Evolutionary conservation across 1,139 yeast genomes (phyloP).

Genomic region (Pichia sp.): DNA sequence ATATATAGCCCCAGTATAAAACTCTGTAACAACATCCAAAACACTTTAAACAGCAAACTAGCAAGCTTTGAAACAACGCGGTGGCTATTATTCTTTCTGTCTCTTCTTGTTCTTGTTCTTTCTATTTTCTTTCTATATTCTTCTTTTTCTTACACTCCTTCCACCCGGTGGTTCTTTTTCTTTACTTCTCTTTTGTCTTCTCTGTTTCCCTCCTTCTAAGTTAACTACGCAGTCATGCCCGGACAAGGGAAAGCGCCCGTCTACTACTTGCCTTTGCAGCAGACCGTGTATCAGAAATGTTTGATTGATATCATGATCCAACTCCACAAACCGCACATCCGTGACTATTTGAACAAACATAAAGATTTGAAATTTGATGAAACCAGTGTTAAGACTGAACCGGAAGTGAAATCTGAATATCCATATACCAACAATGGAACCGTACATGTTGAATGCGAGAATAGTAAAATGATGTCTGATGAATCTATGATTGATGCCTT

Average conservation of each 20-base stretch:
- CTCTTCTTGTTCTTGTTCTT: too few relatives aligned
- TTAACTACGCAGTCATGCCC: not conserved
- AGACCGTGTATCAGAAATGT: conserved; percentile 52
- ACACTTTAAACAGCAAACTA: too few relatives aligned
- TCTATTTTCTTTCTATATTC: too few relatives aligned
- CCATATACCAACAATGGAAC: too few relatives aligned
- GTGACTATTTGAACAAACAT: conserved; percentile 24
- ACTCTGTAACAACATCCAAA: too few relatives aligned
- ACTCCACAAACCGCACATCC: conserved; percentile 38
- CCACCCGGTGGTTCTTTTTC: too few relatives aligned
- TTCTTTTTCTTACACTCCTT: too few relatives aligned
- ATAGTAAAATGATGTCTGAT: conserved; percentile 20
- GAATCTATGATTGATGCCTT: conserved; percentile 37
- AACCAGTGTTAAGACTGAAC: not conserved
- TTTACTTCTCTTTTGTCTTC: too few relatives aligned
- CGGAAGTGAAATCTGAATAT: conserved; percentile 6
- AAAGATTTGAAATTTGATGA: not conserved
- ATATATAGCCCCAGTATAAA: too few relatives aligned
- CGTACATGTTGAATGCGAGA: not conserved
- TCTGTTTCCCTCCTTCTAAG: too few relatives aligned
- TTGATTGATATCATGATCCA: conserved; percentile 47
- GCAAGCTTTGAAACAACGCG: too few relatives aligned
- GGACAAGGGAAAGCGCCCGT: conserved; percentile 26
- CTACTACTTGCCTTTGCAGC: conserved; percentile 49
- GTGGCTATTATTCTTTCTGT: too few relatives aligned